Evolutionary conservation across 1,284 basidiomycete species (phyloP).

Genomic region (Gomphus bonarii): DNA sequence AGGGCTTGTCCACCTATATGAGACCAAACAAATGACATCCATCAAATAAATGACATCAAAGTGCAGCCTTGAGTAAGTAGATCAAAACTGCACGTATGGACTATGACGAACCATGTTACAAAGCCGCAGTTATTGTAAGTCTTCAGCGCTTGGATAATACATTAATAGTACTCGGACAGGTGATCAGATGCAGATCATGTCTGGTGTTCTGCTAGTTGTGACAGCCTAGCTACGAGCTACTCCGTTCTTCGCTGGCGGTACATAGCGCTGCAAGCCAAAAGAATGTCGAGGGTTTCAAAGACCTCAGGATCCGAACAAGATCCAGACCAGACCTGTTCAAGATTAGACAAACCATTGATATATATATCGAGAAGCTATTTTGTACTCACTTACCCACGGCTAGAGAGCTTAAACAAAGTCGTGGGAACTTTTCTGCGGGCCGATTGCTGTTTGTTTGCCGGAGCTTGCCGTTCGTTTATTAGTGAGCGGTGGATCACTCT

Average conservation of each 20-base stretch:
- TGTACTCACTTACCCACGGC: slow-evolving; percentile 1
- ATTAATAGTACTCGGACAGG: background rate
- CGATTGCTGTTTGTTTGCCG: too few species aligned
- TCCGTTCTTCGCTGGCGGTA: background rate
- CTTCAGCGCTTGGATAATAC: background rate
- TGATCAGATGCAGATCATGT: background rate
- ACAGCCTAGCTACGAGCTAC: slow-evolving; percentile 6
- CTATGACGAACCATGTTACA: background rate
- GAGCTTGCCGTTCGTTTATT: too few species aligned
- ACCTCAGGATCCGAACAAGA: background rate
- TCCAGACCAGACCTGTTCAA: background rate
- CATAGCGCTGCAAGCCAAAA: background rate
- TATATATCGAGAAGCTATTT: background rate
- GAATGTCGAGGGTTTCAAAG: slow-evolving; percentile 8
- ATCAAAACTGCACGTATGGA: background rate
- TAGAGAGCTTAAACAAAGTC: too few species aligned
- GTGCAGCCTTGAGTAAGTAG: background rate
- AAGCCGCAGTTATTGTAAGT: background rate
- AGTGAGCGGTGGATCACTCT: too few species aligned
- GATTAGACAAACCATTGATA: background rate
- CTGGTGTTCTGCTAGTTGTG: background rate
- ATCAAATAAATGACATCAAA: too few species aligned
- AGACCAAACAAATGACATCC: too few species aligned
- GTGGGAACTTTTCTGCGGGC: too few species aligned
- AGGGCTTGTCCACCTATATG: too few species aligned